Conservation (phyloP, 441 rosid genomes). For the Syzygium syzygioides region DNA sequence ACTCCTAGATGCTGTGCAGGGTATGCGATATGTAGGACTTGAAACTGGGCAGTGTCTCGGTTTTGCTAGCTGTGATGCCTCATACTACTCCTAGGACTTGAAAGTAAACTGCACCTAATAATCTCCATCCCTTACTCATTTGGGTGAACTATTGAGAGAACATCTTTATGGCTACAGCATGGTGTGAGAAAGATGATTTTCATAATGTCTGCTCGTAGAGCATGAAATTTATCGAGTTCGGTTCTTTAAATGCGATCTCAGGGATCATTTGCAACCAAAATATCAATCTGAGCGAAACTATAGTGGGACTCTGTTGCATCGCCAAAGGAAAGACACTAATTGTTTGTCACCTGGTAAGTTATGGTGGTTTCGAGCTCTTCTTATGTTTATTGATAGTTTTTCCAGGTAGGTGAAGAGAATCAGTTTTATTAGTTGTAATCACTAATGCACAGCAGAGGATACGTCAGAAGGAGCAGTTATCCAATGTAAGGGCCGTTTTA, state of each 20-base stretch:
- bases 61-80: not conserved
- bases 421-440: not conserved
- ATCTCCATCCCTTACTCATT: not conserved
- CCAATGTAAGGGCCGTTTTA: constrained; percentile 83
- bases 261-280: constrained; percentile 67
- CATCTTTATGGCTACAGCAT: not conserved
- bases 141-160: not conserved
- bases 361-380: not conserved
- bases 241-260: constrained; percentile 4
- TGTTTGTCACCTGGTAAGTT: constrained; percentile 44
- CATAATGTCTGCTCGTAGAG: not conserved
- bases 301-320: constrained; percentile 68
- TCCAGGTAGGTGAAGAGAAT: not conserved
- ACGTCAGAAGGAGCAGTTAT: constrained; percentile 70
- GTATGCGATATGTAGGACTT: not conserved
- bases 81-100: not conserved
- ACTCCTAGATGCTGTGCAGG: not conserved
- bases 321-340: constrained; percentile 64
- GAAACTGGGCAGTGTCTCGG: not conserved
- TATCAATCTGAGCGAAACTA: constrained; percentile 61
- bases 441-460: constrained; percentile 50
- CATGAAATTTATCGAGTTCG: not conserved
- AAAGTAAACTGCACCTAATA: not conserved
- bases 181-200: not conserved
- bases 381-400: not conserved